phyloP scores from a whole-genome alignment of 345 rosid species.

The Geranium rotundifolium region DNA sequence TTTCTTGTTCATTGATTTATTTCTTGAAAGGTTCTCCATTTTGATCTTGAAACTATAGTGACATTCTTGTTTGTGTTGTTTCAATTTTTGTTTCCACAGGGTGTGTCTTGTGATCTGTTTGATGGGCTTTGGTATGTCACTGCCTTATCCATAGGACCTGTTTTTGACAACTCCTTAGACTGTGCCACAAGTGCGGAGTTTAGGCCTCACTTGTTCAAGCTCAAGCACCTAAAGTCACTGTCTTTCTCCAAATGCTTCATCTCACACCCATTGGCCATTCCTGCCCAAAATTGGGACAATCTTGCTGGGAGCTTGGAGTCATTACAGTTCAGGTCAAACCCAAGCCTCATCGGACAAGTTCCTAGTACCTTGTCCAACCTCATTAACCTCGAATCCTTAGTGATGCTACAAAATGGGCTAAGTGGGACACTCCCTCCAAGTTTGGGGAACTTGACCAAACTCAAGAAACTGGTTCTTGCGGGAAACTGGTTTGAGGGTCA shows the following conservation, averaged over 20 bases:
- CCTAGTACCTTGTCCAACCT: conserved; percentile 18
- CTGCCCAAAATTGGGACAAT: conserved; percentile 18
- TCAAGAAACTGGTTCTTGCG: conserved; percentile 23
- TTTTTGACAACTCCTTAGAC: conserved; percentile 20
- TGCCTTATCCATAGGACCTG: conserved; percentile 20
- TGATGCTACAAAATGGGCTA: conserved; percentile 23
- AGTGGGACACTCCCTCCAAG: conserved; percentile 14
- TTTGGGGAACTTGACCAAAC: conserved; percentile 13
- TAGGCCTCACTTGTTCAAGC: conserved; percentile 17
- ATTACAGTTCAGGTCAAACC: conserved; percentile 27
- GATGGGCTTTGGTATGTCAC: conserved; percentile 24
- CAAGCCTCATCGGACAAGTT: conserved; percentile 17
- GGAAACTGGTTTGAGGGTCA: conserved; percentile 15
- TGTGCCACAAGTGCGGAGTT: conserved; percentile 17
- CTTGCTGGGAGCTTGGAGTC: conserved; percentile 15
- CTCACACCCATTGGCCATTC: conserved; percentile 14
- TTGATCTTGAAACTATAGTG: no score
- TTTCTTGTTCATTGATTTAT: no score
- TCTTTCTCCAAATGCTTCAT: conserved; percentile 28
- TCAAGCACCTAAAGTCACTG: conserved; percentile 18
- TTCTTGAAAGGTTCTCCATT: no score
- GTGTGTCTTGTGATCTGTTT: conserved; percentile 26
- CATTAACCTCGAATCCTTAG: conserved; percentile 17
- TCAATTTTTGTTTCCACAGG: conserved; percentile 10
- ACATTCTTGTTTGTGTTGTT: no score